Base-by-base conservation (phyloP, 257 asterid species). In the Ilex asprella region DNA sequence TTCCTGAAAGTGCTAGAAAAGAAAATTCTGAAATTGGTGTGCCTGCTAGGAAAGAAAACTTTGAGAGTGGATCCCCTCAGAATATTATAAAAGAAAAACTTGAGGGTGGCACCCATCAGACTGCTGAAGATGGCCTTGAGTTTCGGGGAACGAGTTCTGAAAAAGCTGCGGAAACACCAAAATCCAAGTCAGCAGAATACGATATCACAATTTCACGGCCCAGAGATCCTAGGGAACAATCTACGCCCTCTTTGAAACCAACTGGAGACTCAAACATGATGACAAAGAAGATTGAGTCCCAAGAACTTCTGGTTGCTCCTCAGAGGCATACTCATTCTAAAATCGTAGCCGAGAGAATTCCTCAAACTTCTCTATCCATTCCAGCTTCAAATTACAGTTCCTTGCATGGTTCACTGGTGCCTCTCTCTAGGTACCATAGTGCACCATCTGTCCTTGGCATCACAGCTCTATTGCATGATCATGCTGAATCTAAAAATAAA, bases 401-500 rank as follows among this genome's bases (percentile, higher is more conserved):
- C 16, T 60, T 63, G 21, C 83, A 69, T 59, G 76, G 66, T 65
- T 72, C 85, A 0, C 67, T 76, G 32, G 44, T 63, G 57, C 59
- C 86, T 51, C 63, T 78, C 63, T 71, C 83, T 12, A 81, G 86
- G 64, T 88, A 64, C 76, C 73, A 69, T 16, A 64, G 69, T 67
- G 76, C 81, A 44, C 71, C 80, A n/a, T 76, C 96, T 3, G 66
- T 49, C 31, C 78, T 83, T 52, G 96, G 96, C 59, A 88, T 88
- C 51, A 79, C 91, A 7, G 86, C 91, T 53, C 77, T 88, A 58
- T 78, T 88, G 61, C 82, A 79, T 67, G 91, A 83, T 46, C 78
- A 79, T 70, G 66, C 78, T 62, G 76, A 62, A 12, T 59, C 59
- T 53, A 51, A 67, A 56, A 68, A 60, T 56, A 69, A 44, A 53